These are phyloP conservation scores for Cutaneotrichosporon arboriforme DNA, from an alignment of 1,284 basidiomycete species.

Conservation along the genomic window DNA sequence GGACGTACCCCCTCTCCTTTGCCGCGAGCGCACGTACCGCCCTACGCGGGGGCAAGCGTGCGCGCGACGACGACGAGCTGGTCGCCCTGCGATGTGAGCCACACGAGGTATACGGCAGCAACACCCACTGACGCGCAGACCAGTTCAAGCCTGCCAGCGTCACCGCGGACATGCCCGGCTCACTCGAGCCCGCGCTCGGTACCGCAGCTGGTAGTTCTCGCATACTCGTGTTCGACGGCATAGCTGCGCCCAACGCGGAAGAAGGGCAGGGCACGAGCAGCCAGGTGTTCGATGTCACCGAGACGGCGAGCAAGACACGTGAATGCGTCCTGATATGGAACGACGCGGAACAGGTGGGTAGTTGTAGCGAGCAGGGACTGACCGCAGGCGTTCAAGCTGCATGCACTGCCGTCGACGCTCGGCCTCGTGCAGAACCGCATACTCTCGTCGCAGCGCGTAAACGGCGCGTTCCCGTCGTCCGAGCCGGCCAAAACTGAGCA, in stretches of 20 bases:
- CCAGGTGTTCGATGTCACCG: conserved; percentile 39
- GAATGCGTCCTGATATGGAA: conserved; percentile 43
- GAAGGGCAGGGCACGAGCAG: conserved; percentile 3
- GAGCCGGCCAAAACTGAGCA: not conserved
- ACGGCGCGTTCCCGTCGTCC: conserved; percentile 2
- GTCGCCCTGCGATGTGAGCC: conserved; percentile 16
- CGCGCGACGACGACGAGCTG: conserved; percentile 7
- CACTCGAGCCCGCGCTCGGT: conserved; percentile 16
- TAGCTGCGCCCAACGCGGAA: too few species aligned
- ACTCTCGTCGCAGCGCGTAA: conserved; percentile 9
- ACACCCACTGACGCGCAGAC: conserved; percentile 21
- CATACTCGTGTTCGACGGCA: conserved; percentile 5
- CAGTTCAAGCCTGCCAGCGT: conserved; percentile 43
- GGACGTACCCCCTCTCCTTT: conserved; percentile 15
- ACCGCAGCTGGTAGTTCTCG: not conserved
- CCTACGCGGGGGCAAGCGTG: conserved; percentile 4
- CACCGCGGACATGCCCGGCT: conserved; percentile 21
- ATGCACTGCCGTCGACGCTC: conserved; percentile 30
- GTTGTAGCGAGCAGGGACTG: not conserved
- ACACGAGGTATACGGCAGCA: not conserved
- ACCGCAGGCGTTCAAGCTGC: conserved; percentile 24
- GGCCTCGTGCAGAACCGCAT: conserved; percentile 35
- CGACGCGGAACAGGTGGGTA: conserved; percentile 25
- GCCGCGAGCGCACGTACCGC: conserved; percentile 9
- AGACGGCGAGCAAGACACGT: conserved; percentile 31